Conservation (phyloP, 768 basidiomycete species). For the Phanerodontia chrysosporium region DNA sequence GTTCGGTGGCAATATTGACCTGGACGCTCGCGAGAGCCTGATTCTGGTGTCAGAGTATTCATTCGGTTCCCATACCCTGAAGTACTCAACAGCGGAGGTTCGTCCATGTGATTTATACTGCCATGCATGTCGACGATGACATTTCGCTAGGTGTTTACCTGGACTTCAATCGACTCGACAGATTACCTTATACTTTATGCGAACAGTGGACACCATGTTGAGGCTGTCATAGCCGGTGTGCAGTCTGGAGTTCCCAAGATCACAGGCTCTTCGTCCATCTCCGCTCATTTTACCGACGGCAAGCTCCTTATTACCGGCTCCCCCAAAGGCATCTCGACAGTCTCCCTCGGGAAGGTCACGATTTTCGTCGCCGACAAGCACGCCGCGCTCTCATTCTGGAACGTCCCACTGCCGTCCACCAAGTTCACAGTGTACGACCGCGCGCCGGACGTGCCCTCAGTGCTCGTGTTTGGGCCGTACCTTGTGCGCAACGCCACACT, state of each 20-base stretch:
- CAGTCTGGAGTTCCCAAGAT: neutral
- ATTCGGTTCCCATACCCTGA: conserved; percentile 19
- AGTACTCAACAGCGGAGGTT: conserved; percentile 19
- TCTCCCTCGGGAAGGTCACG: conserved; percentile 8
- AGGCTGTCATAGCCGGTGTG: conserved; percentile 13
- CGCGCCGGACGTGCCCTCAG: conserved; percentile 19
- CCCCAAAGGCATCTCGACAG: conserved; percentile 12
- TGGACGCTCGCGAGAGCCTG: conserved; percentile 21
- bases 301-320: conserved; percentile 14
- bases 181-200: conserved; percentile 21
- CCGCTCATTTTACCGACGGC: conserved; percentile 4
- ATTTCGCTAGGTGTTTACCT: conserved; percentile 12
- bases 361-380: conserved; percentile 24
- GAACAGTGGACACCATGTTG: conserved; percentile 14
- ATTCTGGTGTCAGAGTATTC: conserved; percentile 21
- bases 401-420: conserved; percentile 14
- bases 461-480: conserved; percentile 26
- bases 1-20: conserved; percentile 12
- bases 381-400: conserved; percentile 24
- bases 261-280: conserved; percentile 13
- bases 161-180: conserved; percentile 15
- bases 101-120: neutral
- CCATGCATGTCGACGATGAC: neutral
- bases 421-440: conserved; percentile 13
- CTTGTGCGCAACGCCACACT: conserved; percentile 28